Base-by-base conservation (phyloP, 495 filamentous ascomycete species). In the Evansstolkia leycettana region DNA sequence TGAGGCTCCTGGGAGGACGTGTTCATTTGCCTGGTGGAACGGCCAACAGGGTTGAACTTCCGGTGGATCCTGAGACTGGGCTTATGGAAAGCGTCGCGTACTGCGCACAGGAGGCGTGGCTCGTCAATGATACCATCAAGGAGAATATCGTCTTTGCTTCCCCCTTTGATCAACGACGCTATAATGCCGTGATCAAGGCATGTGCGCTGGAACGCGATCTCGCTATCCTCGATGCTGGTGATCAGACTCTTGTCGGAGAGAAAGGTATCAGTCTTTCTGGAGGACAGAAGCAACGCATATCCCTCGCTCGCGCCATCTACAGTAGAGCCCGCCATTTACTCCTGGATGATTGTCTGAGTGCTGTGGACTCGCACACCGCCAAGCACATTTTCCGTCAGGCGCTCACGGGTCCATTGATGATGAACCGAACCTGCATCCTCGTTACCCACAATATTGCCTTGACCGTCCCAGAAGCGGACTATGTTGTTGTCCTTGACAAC, bases 311-410 rank as follows among this genome's bases (percentile, higher is more conserved):
- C 42, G 90, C 92, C 1, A 64, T 99, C 10, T 99, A 99, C 55
- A 92, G 83, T 40, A 85, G 80, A 55, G 89, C 87, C 11, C 75
- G 77, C 29, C 89, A 99, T 54, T 54, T 99, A 9, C 70, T 99
- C 4, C 63, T 99, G 19, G 90, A 99, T 51, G 90, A 99, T 57
- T 94, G 92, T 43, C 69, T 99, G 32, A 95, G 88, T 50, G 90
- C 90, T 12, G 90, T 99, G n/a, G 90, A 99, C 57, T 94, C 92
- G 6, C 90, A 99, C 48, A 96, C 90, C 1, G 89, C 87, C 7
- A 94, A 94, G 59, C 95, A 94, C 76, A 95, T 99, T 43, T 96
- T 96, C 60, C 82, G 78, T 43, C 78, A 94, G 47, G 88, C 86
- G 36, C 78, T 99, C 41, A 78, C 80, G 42, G 90, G 90, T 5